Evolutionary conservation across 2,329 filamentous ascomycete species (phyloP), one percentile per base, ranked within the genome.

Genomic region (Cordyceps javanica): DNA sequence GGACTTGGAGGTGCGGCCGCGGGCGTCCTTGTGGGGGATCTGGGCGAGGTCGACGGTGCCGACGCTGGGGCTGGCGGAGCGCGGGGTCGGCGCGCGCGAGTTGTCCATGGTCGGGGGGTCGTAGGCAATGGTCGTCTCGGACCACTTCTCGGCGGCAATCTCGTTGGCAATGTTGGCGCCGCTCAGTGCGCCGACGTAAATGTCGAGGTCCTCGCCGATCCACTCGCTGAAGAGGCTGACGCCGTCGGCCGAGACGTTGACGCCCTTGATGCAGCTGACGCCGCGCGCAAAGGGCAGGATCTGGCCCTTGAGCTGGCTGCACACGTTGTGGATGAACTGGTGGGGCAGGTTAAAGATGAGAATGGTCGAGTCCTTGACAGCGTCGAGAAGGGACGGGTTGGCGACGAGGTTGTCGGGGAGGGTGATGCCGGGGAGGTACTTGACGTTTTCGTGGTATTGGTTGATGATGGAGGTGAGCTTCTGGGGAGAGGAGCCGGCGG

Each of bases 201-300:
- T 99, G 61, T 89, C 90, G 21, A 99, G 81, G 30, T 88, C 87
- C 70, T 90, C 86, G 58, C 92, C 92, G 69, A 99, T 99, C 72
- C 88, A 91, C 75, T 99, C 94, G 56, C 90, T 95, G 77, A 99
- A 97, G 56, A 99, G 82, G 66, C 86, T 87, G 65, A 97, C 86
- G 57, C 89, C 90, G 52, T 90, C 86, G 67, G 93, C 89, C 4
- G 89, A 87, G 34, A 99, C 94, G 65, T 96, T 89, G 61, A 99
- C 92, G 65, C 94, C 94, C 80, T 99, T 99, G 77, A 97, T 97
- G 74, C 94, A 99, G 70, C 91, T 96, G 68, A 99, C 91, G 59
- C 91, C 94, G 62, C 95, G 86, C 26, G 94, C 93, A 67, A 86
- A 97, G 7, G 94, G 94, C 30, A 97, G 75, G 63, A 97, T 95